Evolutionary conservation across 176 grass and related monocot genomes (phyloP).

Genomic region (Oryza rufipogon): DNA sequence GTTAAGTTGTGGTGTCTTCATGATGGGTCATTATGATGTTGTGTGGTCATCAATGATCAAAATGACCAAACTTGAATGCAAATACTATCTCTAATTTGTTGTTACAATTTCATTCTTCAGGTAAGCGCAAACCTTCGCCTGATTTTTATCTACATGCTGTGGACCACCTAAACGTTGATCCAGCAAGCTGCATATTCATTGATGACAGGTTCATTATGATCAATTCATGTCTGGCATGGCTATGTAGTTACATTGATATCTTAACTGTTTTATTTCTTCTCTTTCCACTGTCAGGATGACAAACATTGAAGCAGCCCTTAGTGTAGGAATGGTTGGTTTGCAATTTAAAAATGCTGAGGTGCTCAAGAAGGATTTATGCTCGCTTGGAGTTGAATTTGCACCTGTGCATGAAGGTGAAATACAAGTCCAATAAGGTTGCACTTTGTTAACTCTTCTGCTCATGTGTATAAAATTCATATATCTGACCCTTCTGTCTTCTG

Average conservation of each 20-base stretch:
- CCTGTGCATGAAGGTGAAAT: constrained; percentile 40
- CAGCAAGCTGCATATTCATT: constrained; percentile 86
- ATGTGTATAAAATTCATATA: neutral
- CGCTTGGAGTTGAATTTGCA: constrained; percentile 70
- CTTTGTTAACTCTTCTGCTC: neutral
- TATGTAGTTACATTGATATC: neutral
- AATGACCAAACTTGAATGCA: constrained; percentile 19
- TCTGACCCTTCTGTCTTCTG: constrained; percentile 11
- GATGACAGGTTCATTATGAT: constrained; percentile 82
- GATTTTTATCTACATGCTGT: constrained; percentile 75
- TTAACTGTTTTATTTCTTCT: constrained; percentile 7
- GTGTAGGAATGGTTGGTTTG: constrained; percentile 79
- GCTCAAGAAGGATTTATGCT: constrained; percentile 68
- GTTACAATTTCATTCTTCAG: constrained; percentile 38
- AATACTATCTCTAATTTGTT: neutral
- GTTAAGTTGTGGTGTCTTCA: neutral
- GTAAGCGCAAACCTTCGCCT: constrained; percentile 81
- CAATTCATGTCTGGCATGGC: constrained; percentile 1
- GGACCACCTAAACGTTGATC: constrained; percentile 71
- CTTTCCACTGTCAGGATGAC: constrained; percentile 48
- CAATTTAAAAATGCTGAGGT: constrained; percentile 74
- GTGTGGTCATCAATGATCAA: neutral
- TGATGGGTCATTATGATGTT: constrained; percentile 17
- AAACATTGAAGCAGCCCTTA: constrained; percentile 80
- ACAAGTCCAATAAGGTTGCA: constrained; percentile 35